phyloP scores from a whole-genome alignment of 495 filamentous ascomycete species.

The Neurospora sp. region DNA sequence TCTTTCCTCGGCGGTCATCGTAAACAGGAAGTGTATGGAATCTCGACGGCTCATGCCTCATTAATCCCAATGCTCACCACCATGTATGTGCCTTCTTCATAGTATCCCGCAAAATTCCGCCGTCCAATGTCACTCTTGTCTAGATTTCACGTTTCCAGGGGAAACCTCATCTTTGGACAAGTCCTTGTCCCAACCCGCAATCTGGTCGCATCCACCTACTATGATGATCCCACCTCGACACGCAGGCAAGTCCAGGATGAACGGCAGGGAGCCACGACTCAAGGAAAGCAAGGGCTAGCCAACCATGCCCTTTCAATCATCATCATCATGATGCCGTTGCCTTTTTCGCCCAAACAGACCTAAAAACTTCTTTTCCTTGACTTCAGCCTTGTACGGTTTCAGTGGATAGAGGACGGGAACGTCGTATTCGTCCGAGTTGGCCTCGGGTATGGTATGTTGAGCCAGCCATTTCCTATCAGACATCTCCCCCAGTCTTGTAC shows the following conservation, averaged over 20 bases:
- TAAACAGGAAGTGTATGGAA: background rate
- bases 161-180: background rate
- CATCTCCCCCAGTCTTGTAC: constrained; percentile 29
- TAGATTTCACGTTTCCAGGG: background rate
- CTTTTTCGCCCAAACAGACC: constrained; percentile 17
- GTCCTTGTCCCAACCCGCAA: background rate
- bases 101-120: background rate
- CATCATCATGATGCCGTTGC: background rate
- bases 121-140: background rate
- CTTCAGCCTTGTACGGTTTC: constrained; percentile 19
- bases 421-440: constrained; percentile 18
- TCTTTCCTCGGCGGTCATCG: background rate
- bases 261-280: background rate
- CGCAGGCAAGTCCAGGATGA: background rate
- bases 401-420: constrained; percentile 19
- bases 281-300: background rate
- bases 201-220: background rate
- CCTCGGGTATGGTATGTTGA: constrained; percentile 3
- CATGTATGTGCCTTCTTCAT: background rate
- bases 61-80: background rate
- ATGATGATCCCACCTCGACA: background rate
- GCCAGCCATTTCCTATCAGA: constrained; percentile 18
- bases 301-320: background rate
- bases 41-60: background rate
- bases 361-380: constrained; percentile 18